These are phyloP conservation scores for Mycena metata DNA, from an alignment of 768 basidiomycete genomes.

Conservation along the genomic window DNA sequence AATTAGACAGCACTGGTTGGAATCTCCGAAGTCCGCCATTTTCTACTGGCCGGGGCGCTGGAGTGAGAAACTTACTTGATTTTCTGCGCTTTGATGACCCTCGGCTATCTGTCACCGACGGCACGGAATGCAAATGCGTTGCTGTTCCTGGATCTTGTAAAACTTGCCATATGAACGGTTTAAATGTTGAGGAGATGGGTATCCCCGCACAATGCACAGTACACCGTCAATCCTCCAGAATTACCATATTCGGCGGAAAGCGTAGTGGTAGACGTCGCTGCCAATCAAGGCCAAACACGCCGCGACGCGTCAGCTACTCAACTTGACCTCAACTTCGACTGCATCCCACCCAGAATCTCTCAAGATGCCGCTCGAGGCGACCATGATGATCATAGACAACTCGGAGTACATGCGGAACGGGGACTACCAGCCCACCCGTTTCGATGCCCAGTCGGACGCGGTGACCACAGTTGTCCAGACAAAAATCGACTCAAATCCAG, in stretches of 20 bases:
- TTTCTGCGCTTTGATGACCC: no score
- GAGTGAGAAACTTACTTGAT: no score
- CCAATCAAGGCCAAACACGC: slow-evolving; percentile 6
- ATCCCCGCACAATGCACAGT: no score
- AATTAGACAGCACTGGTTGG: no score
- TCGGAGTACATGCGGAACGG: slow-evolving; percentile 98
- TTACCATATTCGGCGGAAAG: slow-evolving; percentile 19
- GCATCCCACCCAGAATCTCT: slow-evolving; percentile 26
- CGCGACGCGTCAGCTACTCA: slow-evolving; percentile 41
- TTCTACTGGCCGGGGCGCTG: no score
- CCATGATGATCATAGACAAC: slow-evolving; percentile 98
- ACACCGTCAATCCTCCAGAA: neutral
- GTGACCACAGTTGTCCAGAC: slow-evolving; percentile 91
- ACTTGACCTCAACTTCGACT: slow-evolving; percentile 15
- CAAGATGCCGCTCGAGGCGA: slow-evolving; percentile 96
- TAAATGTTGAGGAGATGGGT: no score
- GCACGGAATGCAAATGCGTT: no score
- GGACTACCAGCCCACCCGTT: slow-evolving; percentile 89
- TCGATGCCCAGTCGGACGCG: slow-evolving; percentile 92
- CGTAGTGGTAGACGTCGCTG: slow-evolving; percentile 5
- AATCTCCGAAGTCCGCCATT: no score
- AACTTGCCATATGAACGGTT: no score
- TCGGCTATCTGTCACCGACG: no score
- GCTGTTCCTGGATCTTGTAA: no score
- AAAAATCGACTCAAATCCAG: slow-evolving; percentile 96